Evolutionary conservation across 495 filamentous ascomycete genomes (phyloP).

Genomic region (Jackrogersella minutella): DNA sequence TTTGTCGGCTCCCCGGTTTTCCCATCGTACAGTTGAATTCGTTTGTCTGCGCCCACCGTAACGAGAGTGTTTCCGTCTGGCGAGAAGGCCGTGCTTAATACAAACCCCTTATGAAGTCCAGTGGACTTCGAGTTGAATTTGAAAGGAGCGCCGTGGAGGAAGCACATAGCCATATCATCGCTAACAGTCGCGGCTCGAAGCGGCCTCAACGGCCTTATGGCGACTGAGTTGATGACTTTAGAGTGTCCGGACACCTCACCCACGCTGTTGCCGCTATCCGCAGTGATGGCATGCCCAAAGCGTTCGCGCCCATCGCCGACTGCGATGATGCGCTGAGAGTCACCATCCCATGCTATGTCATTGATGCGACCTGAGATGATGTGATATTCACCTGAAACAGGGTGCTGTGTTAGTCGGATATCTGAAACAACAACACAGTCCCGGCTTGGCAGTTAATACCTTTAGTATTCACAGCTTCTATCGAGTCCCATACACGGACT

Average conservation of each 20-base stretch:
- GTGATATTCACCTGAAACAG: constrained; percentile 76
- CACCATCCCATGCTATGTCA: constrained; percentile 96
- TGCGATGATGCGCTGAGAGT: constrained; percentile 93
- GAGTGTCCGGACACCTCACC: constrained; percentile 93
- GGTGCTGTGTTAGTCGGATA: constrained; percentile 14
- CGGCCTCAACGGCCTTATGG: constrained; percentile 87
- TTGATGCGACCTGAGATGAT: constrained; percentile 96
- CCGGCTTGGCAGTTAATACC: constrained; percentile 45
- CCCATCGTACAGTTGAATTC: constrained; percentile 94
- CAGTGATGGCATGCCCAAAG: constrained; percentile 93
- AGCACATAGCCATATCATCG: constrained; percentile 88
- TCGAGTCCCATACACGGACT: constrained; percentile 88
- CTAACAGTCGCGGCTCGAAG: constrained; percentile 88
- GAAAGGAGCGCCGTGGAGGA: constrained; percentile 93
- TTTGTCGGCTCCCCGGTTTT: constrained; percentile 85
- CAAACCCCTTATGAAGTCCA: constrained; percentile 86
- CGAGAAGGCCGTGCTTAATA: constrained; percentile 87
- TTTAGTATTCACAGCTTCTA: constrained; percentile 71
- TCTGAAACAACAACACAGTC: background rate
- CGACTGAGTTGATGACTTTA: constrained; percentile 87
- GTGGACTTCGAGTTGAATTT: constrained; percentile 81
- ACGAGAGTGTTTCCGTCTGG: constrained; percentile 86
- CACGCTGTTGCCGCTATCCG: constrained; percentile 94
- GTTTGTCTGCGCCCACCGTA: constrained; percentile 86
- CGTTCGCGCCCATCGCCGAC: constrained; percentile 94